These are phyloP conservation scores for Allantophomopsis lycopodina DNA, from an alignment of 2,329 filamentous ascomycete genomes.

Conservation along the genomic window DNA sequence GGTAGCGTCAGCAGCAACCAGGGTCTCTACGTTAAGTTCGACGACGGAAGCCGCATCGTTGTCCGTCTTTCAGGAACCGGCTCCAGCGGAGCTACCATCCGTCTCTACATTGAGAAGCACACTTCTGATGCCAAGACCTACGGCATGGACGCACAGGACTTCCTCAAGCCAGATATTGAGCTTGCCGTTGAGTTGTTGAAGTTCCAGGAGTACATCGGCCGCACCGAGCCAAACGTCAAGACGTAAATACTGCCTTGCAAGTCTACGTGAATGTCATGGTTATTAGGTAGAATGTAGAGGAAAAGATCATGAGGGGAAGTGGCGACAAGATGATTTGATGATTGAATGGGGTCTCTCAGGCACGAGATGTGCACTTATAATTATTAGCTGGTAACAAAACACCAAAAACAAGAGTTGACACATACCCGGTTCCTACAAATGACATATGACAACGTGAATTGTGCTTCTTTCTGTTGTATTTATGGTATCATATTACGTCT, in stretches of 20 bases:
- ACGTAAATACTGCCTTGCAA: conserved; percentile 40
- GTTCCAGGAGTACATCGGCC: conserved; percentile 86
- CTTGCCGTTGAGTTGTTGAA: conserved; percentile 76
- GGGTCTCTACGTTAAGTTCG: conserved; percentile 88
- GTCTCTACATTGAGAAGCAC: conserved; percentile 95
- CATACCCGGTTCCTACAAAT: no score
- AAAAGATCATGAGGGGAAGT: no score
- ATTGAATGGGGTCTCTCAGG: no score
- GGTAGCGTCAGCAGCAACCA: conserved; percentile 93
- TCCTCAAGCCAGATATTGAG: conserved; percentile 79
- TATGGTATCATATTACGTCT: no score
- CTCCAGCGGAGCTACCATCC: conserved; percentile 89
- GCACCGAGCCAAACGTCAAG: conserved; percentile 91
- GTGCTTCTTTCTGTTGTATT: no score
- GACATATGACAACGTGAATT: no score
- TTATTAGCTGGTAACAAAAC: no score
- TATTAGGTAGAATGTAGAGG: no score
- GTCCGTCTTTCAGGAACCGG: conserved; percentile 92
- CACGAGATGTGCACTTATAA: no score
- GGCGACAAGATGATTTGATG: no score
- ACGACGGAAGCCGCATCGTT: conserved; percentile 87
- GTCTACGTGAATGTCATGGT: no score
- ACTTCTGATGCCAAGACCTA: conserved; percentile 70
- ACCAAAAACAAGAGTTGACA: no score
- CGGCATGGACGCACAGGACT: conserved; percentile 76